Conservation (phyloP, 192 early-diverging fungal species). For the Rhizoclosmatium globosum region DNA sequence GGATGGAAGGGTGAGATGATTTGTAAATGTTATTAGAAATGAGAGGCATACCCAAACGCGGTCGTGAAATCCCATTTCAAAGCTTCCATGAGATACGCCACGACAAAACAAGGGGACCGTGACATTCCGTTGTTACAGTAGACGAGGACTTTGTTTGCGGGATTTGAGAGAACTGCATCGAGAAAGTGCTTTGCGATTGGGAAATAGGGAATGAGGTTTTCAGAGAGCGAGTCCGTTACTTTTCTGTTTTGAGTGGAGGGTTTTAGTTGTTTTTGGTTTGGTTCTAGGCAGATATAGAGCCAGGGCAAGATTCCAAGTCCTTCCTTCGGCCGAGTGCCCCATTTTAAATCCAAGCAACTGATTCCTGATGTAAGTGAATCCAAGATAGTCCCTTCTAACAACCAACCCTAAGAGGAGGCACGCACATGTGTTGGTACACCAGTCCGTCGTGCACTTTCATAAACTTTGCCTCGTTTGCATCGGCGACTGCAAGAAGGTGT, state of each 20-base stretch:
- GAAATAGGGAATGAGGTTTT: constrained; percentile 87
- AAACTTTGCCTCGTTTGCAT: constrained; percentile 70
- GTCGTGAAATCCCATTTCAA: constrained; percentile 69
- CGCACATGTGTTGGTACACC: constrained; percentile 70
- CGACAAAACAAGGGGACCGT: constrained; percentile 83
- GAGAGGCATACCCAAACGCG: constrained; percentile 72
- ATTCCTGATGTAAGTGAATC: too few relatives aligned
- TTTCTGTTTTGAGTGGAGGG: neutral
- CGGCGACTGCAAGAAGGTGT: constrained; percentile 82
- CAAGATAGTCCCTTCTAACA: neutral
- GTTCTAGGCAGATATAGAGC: too few relatives aligned
- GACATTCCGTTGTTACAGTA: constrained; percentile 79
- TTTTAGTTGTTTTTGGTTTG: neutral
- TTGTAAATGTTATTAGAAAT: neutral
- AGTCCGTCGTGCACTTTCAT: constrained; percentile 65
- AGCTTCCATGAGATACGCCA: constrained; percentile 88
- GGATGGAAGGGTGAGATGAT: neutral
- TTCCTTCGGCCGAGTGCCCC: too few relatives aligned
- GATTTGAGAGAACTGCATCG: constrained; percentile 31
- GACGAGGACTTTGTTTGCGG: constrained; percentile 52
- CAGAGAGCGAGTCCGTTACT: constrained; percentile 69
- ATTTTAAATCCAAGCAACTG: too few relatives aligned
- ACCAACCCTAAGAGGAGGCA: neutral
- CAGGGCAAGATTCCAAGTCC: too few relatives aligned
- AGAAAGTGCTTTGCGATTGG: constrained; percentile 68